A percentile compares a stretch with the other conserved stretches of the same genome.
Evolutionary conservation across 2,329 filamentous ascomycete species (phyloP).

Genomic region (Colletotrichum somersetense): DNA sequence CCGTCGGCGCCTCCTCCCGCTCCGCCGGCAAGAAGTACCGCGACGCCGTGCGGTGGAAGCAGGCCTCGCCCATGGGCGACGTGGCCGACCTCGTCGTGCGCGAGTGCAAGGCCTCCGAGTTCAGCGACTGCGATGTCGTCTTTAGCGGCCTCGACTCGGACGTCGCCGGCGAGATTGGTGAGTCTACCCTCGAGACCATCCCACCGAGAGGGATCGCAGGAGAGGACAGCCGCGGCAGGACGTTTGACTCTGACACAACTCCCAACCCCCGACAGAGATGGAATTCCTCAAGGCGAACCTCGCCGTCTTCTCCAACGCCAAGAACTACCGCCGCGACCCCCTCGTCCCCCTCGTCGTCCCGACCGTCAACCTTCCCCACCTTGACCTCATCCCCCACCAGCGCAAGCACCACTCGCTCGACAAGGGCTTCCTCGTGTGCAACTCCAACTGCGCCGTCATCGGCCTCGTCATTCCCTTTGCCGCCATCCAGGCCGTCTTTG

Average conservation of each 20-base stretch:
- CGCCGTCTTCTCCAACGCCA: slow-evolving; percentile 96
- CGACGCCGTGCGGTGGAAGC: slow-evolving; percentile 96
- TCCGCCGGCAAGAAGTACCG: slow-evolving; percentile 95
- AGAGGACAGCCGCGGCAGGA: neutral
- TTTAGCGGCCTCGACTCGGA: slow-evolving; percentile 95
- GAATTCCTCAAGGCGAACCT: slow-evolving; percentile 90
- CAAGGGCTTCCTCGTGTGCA: slow-evolving; percentile 95
- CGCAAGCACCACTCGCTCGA: slow-evolving; percentile 77
- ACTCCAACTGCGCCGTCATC: slow-evolving; percentile 98
- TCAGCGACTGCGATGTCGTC: slow-evolving; percentile 90
- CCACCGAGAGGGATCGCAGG: neutral
- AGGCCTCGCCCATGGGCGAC: slow-evolving; percentile 83
- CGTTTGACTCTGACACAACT: slow-evolving; percentile 23
- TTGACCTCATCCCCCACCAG: slow-evolving; percentile 91
- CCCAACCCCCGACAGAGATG: slow-evolving; percentile 72
- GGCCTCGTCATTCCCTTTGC: slow-evolving; percentile 95
- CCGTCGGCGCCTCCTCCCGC: slow-evolving; percentile 88
- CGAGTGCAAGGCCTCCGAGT: slow-evolving; percentile 85
- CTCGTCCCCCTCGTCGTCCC: slow-evolving; percentile 94
- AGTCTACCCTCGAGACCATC: slow-evolving; percentile 45
- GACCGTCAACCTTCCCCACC: slow-evolving; percentile 90
- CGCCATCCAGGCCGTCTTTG: slow-evolving; percentile 87
- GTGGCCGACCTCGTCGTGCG: slow-evolving; percentile 87
- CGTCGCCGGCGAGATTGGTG: slow-evolving; percentile 92
- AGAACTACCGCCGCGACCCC: slow-evolving; percentile 94